Evolutionary conservation across 1,139 yeast genomes (phyloP), one percentile per base, ranked within the genome.

Genomic region (Hemisphaericaspora xylofermentans): DNA sequence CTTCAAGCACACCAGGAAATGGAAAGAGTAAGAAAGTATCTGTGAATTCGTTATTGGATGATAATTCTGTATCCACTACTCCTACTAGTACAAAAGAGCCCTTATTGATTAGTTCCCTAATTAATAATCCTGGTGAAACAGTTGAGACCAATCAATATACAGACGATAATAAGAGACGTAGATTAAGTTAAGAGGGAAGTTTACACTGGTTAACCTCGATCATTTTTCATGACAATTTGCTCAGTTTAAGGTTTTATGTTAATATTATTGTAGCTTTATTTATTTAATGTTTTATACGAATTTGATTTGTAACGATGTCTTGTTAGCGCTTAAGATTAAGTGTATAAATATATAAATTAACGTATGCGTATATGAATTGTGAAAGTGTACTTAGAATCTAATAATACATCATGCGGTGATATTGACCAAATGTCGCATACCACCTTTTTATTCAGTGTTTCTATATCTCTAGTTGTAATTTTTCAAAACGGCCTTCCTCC

Each of bases 1-100:
- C 29, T 5, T 12, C 33, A 13, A 17, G n/a, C 13, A 16, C 39
- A 15, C 14, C 28, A 5, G 29, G 12, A 8, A 19, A 1, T 7
- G 7, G 14, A 12, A 36, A 43, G 15, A 45, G 25, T 22, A 51
- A 49, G 38, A 64, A 63, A 40, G 69, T 67, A 2, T 58, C 66
- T 22, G 68, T 67, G 12, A 57, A 55, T 28, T 64, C 69, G 15
- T 51, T 67, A 39, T 54, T 67, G 37, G 68, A 58, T 21, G 57
- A 49, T 36, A 39, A 38, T 32, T 6, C 16, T n/a, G 13, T 8
- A 6, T 4, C 16, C 9, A 26, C 6, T 21, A 21, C 29, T 14
- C 15, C 16, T 26, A 6, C 29, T 9, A 5, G n/a, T 13, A 29
- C 37, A 21, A 41, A 37, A 14, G 36, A 34, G 43, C 50, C 46